These are phyloP conservation scores for Aspergillus homomorphus DNA, from an alignment of 495 filamentous ascomycete species.

Conservation along the genomic window DNA sequence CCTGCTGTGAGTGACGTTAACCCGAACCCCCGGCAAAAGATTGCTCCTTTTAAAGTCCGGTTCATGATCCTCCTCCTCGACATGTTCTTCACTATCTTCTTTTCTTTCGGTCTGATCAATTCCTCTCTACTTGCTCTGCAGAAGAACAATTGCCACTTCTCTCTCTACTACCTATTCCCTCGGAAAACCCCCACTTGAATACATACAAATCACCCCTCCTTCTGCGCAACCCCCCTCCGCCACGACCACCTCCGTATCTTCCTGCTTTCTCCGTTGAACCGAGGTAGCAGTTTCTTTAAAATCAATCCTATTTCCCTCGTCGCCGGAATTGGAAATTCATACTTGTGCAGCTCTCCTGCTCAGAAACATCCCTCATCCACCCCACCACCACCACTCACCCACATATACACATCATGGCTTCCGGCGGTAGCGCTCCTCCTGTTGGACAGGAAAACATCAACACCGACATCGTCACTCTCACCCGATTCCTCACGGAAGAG, in stretches of 20 bases:
- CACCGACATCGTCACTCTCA: slow-evolving; percentile 92
- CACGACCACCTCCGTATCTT: slow-evolving; percentile 8
- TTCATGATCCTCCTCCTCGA: background rate
- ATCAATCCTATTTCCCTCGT: slow-evolving; percentile 5
- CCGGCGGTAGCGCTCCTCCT: slow-evolving; percentile 29
- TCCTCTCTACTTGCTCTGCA: no score
- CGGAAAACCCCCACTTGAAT: background rate
- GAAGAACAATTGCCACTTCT: no score
- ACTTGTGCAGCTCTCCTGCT: slow-evolving; percentile 8
- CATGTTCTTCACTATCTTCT: background rate
- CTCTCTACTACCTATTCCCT: background rate
- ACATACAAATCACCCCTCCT: slow-evolving; percentile 8
- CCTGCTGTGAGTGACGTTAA: slow-evolving; percentile 1
- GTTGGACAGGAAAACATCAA: slow-evolving; percentile 76
- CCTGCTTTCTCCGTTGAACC: slow-evolving; percentile 30
- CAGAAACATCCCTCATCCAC: background rate
- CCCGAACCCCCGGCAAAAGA: slow-evolving; percentile 3
- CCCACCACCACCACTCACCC: background rate
- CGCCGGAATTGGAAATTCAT: slow-evolving; percentile 4
- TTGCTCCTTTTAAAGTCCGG: slow-evolving; percentile 1
- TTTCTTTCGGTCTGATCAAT: background rate
- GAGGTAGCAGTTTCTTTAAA: slow-evolving; percentile 24
- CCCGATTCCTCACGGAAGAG: slow-evolving; percentile 92
- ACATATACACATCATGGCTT: slow-evolving; percentile 32
- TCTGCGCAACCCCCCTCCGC: background rate